Evolutionary conservation across 192 early-diverging fungal genomes (phyloP).

Genomic region (Backusella morwellensis): DNA sequence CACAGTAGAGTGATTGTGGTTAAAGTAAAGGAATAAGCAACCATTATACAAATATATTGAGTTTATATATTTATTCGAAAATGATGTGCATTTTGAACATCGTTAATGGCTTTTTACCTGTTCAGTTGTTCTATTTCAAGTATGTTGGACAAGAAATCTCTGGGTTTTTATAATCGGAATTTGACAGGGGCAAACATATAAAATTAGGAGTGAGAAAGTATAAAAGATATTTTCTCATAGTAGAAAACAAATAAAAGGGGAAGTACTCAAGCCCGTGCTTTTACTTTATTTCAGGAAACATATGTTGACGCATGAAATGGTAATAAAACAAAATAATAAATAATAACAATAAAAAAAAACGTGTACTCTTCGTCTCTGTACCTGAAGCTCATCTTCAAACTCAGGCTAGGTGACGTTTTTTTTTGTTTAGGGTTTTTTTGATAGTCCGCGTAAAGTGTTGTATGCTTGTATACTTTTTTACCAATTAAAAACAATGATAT

Average conservation of each 20-base stretch:
- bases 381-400: not conserved
- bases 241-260: not conserved
- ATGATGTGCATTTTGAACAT: not conserved
- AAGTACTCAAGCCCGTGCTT: not conserved
- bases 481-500: slow-evolving; percentile 49
- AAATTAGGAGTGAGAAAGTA: not conserved
- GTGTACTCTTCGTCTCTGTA: not conserved
- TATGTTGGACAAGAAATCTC: not conserved
- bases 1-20: too few relatives aligned
- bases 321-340: not conserved
- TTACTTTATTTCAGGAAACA: not conserved
- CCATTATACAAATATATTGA: too few relatives aligned
- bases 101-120: not conserved
- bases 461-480: not conserved
- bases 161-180: not conserved
- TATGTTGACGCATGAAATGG: not conserved
- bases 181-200: not conserved
- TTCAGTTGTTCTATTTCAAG: not conserved
- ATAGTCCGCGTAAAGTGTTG: not conserved
- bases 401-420: too few relatives aligned
- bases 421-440: not conserved
- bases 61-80: not conserved
- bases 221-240: not conserved
- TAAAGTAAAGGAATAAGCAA: too few relatives aligned
- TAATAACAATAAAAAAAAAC: not conserved